Percentiles rank a stretch among this genome's conserved stretches.
Conservation (phyloP, 805 yeast species). For the Ascoidea asiatica region DNA sequence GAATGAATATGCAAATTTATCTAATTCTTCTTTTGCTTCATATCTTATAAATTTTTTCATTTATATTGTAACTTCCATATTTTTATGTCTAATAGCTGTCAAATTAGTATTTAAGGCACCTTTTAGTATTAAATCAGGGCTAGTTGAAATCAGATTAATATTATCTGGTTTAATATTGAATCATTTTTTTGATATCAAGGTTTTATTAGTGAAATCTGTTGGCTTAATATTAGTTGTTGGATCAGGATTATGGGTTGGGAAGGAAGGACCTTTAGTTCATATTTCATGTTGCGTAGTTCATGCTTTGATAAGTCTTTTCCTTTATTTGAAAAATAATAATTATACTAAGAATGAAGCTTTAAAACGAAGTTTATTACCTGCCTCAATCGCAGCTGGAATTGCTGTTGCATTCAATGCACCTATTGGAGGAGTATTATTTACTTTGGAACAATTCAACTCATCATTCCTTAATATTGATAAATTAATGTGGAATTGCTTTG, state of each 20-base stretch:
- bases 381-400: conserved; percentile 76
- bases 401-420: conserved; percentile 81
- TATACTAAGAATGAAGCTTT: conserved; percentile 35
- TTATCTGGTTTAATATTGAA: conserved; percentile 50
- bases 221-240: conserved; percentile 57
- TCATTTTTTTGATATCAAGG: conserved; percentile 34
- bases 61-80: conserved; percentile 1
- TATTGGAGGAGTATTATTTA: conserved; percentile 76
- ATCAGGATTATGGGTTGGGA: conserved; percentile 73
- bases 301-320: conserved; percentile 20
- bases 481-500: conserved; percentile 75
- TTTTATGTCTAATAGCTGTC: conserved; percentile 1
- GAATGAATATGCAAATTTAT: neutral
- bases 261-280: conserved; percentile 81
- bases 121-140: conserved; percentile 43
- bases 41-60: conserved; percentile 4
- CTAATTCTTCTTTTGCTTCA: conserved; percentile 5
- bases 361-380: conserved; percentile 52
- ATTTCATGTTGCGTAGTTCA: conserved; percentile 50
- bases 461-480: conserved; percentile 48
- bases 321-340: conserved; percentile 14
- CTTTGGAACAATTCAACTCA: conserved; percentile 47
- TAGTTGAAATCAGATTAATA: conserved; percentile 58
- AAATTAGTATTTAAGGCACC: conserved; percentile 18
- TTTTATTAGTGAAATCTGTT: conserved; percentile 39